Conservation (phyloP, 371 early-diverging fungal genomes). For the Mucor sp. region DNA sequence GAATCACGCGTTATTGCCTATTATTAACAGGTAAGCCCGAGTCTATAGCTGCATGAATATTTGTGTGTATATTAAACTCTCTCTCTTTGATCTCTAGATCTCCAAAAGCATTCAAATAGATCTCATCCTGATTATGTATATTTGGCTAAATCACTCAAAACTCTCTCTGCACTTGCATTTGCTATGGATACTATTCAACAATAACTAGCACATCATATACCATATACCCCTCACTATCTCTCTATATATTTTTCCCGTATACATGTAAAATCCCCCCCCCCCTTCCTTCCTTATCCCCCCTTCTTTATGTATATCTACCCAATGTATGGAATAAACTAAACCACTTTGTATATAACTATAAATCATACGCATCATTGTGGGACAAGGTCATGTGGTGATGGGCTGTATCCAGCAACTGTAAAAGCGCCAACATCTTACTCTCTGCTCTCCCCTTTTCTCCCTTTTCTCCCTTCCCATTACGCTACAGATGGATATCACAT, state of each 20-base stretch:
- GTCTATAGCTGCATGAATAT: not conserved
- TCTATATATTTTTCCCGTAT: not conserved
- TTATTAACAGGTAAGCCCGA: conserved; percentile 44
- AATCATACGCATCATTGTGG: not conserved
- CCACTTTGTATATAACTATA: not conserved
- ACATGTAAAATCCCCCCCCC: not conserved
- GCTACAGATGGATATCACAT: not conserved
- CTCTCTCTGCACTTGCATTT: conserved; percentile 42
- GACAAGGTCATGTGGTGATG: not conserved
- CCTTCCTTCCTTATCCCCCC: not conserved
- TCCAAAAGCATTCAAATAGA: conserved; percentile 44
- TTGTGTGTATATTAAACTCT: not conserved
- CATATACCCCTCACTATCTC: not conserved
- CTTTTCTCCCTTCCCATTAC: not conserved
- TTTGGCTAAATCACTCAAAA: conserved; percentile 38
- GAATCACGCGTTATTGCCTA: conserved; percentile 53
- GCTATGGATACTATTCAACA: conserved; percentile 47
- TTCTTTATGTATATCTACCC: not conserved
- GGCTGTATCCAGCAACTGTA: not conserved
- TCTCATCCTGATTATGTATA: conserved; percentile 39
- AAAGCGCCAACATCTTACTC: not conserved
- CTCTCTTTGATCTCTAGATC: conserved; percentile 29
- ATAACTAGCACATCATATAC: not conserved
- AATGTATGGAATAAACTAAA: conserved; percentile 1
- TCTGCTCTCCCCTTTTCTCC: not conserved